Percentiles rank a stretch among this genome's conserved stretches.
phyloP scores from a whole-genome alignment of 495 filamentous ascomycete genomes.

The Aspergillus avenaceus region DNA sequence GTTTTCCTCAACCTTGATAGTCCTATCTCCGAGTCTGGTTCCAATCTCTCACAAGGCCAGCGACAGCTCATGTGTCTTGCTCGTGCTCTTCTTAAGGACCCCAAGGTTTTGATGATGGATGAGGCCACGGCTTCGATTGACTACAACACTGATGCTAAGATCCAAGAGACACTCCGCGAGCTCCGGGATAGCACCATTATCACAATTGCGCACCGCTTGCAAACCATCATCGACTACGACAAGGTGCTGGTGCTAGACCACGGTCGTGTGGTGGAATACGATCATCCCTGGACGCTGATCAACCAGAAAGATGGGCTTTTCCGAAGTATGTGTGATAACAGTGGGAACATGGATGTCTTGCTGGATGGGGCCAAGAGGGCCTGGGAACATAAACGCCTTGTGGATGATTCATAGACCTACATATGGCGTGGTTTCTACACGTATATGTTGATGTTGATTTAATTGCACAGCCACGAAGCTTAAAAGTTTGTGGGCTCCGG shows the following conservation, averaged over 20 bases:
- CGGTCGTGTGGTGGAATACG: conserved; percentile 82
- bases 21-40: conserved; percentile 84
- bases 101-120: conserved; percentile 95
- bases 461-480: neutral
- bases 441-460: neutral
- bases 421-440: neutral
- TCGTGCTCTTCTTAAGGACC: conserved; percentile 85
- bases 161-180: conserved; percentile 91
- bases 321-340: conserved; percentile 91
- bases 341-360: conserved; percentile 75
- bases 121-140: conserved; percentile 98
- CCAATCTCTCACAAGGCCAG: conserved; percentile 96
- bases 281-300: conserved; percentile 77
- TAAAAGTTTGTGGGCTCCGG: neutral
- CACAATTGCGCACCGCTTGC: conserved; percentile 95
- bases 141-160: conserved; percentile 92
- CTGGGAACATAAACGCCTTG: conserved; percentile 50
- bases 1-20: conserved; percentile 85
- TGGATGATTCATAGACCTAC: conserved; percentile 41
- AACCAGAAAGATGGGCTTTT: conserved; percentile 67
- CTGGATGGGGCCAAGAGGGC: conserved; percentile 73
- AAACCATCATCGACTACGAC: conserved; percentile 96
- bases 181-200: conserved; percentile 84
- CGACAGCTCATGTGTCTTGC: conserved; percentile 93
- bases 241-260: conserved; percentile 97